These are phyloP conservation scores for Marasmius oreades DNA, from an alignment of 1,284 basidiomycete species.

Conservation along the genomic window DNA sequence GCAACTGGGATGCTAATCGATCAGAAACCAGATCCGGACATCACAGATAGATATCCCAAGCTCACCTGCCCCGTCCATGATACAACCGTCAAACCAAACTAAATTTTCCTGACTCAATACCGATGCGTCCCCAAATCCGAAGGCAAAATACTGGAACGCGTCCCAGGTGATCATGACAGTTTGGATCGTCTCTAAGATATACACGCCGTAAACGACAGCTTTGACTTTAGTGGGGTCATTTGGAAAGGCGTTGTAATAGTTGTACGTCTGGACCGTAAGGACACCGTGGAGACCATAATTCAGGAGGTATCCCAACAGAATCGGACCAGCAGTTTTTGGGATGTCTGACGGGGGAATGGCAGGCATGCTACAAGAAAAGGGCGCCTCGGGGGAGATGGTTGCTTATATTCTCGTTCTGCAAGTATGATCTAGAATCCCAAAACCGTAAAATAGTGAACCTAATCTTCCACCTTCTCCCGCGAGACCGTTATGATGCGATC, in stretches of 20 bases:
- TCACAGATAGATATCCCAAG: neutral
- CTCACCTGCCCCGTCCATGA: neutral
- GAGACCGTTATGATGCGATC: too few relatives aligned
- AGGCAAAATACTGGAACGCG: neutral
- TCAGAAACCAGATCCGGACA: neutral
- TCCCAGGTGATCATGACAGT: neutral
- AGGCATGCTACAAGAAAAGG: too few relatives aligned
- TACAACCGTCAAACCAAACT: neutral
- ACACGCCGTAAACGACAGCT: neutral
- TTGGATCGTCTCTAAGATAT: neutral
- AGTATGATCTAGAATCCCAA: too few relatives aligned
- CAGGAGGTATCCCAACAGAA: neutral
- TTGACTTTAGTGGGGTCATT: neutral
- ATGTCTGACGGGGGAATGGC: too few relatives aligned
- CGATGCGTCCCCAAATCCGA: neutral
- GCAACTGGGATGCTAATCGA: neutral
- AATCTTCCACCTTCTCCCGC: too few relatives aligned
- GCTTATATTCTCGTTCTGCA: too few relatives aligned
- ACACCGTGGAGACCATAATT: neutral
- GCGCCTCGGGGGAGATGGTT: too few relatives aligned
- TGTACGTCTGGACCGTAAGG: neutral
- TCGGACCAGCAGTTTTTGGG: too few relatives aligned
- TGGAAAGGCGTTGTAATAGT: neutral
- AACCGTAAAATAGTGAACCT: too few relatives aligned
- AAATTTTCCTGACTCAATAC: neutral